Conservation (phyloP, 2,329 filamentous ascomycete species). For the Ceratocystis cubensis region DNA sequence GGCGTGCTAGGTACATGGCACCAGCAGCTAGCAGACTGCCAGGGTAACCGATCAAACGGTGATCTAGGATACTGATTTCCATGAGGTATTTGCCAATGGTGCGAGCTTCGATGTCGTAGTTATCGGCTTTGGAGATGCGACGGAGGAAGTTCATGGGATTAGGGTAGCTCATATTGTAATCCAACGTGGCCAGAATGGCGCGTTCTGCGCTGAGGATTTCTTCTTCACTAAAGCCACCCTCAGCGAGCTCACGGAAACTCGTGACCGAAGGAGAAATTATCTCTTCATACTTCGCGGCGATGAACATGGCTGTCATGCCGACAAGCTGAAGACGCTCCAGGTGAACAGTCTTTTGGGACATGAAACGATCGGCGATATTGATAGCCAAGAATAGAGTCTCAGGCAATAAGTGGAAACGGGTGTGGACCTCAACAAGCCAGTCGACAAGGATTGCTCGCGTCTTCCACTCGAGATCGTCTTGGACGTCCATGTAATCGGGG, state of each 20-base stretch:
- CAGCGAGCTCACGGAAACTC: slow-evolving; percentile 94
- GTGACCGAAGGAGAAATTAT: slow-evolving; percentile 91
- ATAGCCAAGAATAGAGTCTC: slow-evolving; percentile 94
- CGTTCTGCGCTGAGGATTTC: slow-evolving; percentile 97
- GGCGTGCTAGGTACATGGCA: slow-evolving; percentile 85
- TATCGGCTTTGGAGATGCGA: slow-evolving; percentile 96
- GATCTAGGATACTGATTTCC: slow-evolving; percentile 91
- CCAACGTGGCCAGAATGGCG: slow-evolving; percentile 77
- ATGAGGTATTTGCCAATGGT: slow-evolving; percentile 96
- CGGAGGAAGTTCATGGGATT: slow-evolving; percentile 99
- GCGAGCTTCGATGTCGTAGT: slow-evolving; percentile 96
- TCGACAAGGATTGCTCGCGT: slow-evolving; percentile 94
- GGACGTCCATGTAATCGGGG: slow-evolving; percentile 86
- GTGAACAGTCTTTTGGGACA: slow-evolving; percentile 89
- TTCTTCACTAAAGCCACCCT: slow-evolving; percentile 87
- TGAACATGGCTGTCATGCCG: slow-evolving; percentile 98
- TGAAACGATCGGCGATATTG: slow-evolving; percentile 97
- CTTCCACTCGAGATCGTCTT: slow-evolving; percentile 95
- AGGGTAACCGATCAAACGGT: slow-evolving; percentile 80
- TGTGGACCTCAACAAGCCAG: slow-evolving; percentile 98
- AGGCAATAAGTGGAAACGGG: slow-evolving; percentile 84
- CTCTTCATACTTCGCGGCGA: slow-evolving; percentile 97
- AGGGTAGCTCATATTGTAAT: slow-evolving; percentile 96
- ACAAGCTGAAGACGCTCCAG: slow-evolving; percentile 93
- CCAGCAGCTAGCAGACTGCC: slow-evolving; percentile 85